Evolutionary conservation across 2,329 filamentous ascomycete species (phyloP), one percentile per base, ranked within the genome.

Genomic region (Aquanectria penicillioides): DNA sequence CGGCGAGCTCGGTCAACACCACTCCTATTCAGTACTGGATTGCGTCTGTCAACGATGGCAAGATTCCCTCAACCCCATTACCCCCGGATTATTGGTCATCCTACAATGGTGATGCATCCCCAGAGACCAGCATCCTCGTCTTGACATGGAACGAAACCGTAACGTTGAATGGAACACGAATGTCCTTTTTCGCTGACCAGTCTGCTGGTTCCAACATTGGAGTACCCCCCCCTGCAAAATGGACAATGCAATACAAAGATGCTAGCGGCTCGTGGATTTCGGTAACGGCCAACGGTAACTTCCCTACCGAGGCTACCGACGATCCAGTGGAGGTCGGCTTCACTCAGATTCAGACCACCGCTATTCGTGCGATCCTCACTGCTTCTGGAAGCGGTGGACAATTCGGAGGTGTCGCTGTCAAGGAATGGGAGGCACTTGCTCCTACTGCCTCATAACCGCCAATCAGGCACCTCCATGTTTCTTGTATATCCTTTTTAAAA

Each of bases 21-120:
- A 75, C 73, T 5, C 74, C 74, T 1, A 73, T 77, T 29, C 75
- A 77, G 62, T 77, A 77, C 63, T 77, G 75, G 74, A 69, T 74
- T 9, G 68, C 68, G 12, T 64, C 74, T 11, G 58, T 76, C 43
- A 74, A 76, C 56, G 74, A 77, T 48, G 71, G 60, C 15, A 60
- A 63, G 37, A 66, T 77, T 22, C 67, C 69, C 33, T 43, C 57
- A 40, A 71, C 65, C 17, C 74, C 75, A 5, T 66, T 76, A 7
- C 75, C 74, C 29, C 74, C 75, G 3, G 75, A 77, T 57, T 76
- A 76, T 63, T 77, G 75, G 75, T 65, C 60, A 48, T 75, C 73
- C 7, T 77, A 73, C 58, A 66, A 60, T 13, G 72, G 64, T 5
- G 66, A 72, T n/a, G 49, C 43, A 33, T 75, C 74, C 5, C 75